Percentiles rank a stretch among this genome's conserved stretches.
Conservation (phyloP, 305 asterid species). For the Caryopteris hybrid region DNA sequence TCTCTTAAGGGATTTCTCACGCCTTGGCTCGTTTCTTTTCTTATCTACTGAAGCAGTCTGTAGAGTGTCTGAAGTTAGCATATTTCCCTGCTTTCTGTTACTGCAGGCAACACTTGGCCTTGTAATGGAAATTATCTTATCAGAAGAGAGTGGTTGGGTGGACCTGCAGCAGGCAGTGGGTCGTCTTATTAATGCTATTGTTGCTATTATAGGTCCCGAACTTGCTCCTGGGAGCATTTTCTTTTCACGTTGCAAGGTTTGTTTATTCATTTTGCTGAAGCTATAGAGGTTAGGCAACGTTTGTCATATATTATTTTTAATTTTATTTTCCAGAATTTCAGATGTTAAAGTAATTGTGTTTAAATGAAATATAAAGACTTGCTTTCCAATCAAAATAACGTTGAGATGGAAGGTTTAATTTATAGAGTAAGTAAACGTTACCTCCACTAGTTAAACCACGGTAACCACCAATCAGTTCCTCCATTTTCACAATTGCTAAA, state of each 20-base stretch:
- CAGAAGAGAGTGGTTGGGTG: slow-evolving; percentile 91
- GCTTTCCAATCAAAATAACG: slow-evolving; percentile 2
- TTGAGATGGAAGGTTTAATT: not conserved
- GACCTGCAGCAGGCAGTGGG: slow-evolving; percentile 97
- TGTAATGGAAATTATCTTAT: slow-evolving; percentile 87
- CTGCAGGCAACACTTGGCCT: slow-evolving; percentile 94
- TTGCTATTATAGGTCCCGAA: slow-evolving; percentile 99
- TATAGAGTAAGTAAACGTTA: not conserved
- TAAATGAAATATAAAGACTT: not conserved
- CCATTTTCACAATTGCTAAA: not conserved
- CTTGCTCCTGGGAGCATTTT: slow-evolving; percentile 97
- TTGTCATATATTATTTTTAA: not conserved
- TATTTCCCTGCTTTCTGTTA: slow-evolving; percentile 16
- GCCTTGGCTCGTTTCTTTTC: not conserved
- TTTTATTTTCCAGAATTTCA: not conserved
- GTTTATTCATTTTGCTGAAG: slow-evolving; percentile 19
- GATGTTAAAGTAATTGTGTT: not conserved
- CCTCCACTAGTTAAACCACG: not conserved
- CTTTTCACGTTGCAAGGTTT: slow-evolving; percentile 98
- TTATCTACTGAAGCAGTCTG: not conserved
- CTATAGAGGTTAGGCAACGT: slow-evolving; percentile 9
- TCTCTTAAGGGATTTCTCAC: too few species aligned
- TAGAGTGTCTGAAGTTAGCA: slow-evolving; percentile 6
- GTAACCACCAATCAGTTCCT: not conserved
- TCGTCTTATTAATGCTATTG: slow-evolving; percentile 93